Conservation (phyloP, 768 basidiomycete genomes). For the Trametes sanguinea region DNA sequence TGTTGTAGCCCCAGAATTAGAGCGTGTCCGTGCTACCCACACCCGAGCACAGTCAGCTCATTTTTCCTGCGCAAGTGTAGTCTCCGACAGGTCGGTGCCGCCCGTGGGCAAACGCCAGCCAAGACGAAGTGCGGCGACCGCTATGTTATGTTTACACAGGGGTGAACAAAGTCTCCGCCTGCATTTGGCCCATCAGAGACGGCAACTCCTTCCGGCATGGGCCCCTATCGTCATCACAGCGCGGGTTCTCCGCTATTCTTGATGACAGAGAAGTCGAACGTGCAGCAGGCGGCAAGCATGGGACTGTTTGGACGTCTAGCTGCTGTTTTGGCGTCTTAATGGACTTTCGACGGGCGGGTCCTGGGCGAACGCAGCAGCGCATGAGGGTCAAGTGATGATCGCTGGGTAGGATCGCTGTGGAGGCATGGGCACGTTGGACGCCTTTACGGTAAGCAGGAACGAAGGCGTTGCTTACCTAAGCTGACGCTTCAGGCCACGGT, state of each 20-base stretch:
- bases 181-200: not conserved
- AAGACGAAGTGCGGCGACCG: not conserved
- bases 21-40: not conserved
- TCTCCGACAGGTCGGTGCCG: conserved; percentile 1
- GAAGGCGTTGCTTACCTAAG: conserved; percentile 23
- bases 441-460: conserved; percentile 15
- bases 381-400: conserved; percentile 18
- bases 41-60: not conserved
- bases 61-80: not conserved
- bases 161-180: not conserved
- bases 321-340: not conserved
- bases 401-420: not conserved
- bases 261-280: not conserved
- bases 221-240: conserved; percentile 12
- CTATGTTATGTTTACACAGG: too few relatives aligned
- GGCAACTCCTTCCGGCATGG: not conserved
- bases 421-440: not conserved
- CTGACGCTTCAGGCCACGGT: conserved; percentile 11
- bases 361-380: not conserved
- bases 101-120: not conserved
- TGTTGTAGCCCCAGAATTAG: conserved; percentile 3
- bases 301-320: not conserved
- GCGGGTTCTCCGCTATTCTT: not conserved
- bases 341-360: conserved; percentile 9
- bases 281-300: not conserved